These are phyloP conservation scores for Arachis hypogaea DNA, from an alignment of 306 rosid species.

Conservation along the genomic window DNA sequence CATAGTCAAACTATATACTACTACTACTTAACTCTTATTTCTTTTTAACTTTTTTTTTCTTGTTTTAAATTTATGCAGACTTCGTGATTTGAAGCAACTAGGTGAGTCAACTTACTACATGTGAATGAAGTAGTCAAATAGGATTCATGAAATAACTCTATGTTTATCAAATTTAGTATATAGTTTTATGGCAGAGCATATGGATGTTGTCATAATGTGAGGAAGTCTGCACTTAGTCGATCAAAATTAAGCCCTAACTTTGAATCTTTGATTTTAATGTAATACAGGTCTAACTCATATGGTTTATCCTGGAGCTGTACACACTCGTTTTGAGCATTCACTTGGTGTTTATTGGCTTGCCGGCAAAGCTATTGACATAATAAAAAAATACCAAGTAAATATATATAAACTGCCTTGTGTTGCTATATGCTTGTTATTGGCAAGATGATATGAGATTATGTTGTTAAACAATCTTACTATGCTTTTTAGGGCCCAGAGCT, in stretches of 20 bases:
- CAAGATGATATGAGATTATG: conserved; percentile 7
- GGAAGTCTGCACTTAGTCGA: not conserved
- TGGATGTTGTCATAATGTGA: not conserved
- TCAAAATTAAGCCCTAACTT: not conserved
- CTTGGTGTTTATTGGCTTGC: conserved; percentile 62
- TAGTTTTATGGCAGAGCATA: not conserved
- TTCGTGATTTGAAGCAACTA: conserved; percentile 58
- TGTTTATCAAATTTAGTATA: not conserved
- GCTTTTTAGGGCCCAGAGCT: conserved; percentile 53
- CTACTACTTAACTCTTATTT: not conserved
- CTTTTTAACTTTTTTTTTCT: not conserved
- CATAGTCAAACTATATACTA: conserved; percentile 7
- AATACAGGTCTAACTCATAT: conserved; percentile 49
- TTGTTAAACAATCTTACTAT: conserved; percentile 24
- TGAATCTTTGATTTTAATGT: conserved; percentile 3
- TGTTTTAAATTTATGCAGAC: conserved; percentile 42
- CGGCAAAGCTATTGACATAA: conserved; percentile 49
- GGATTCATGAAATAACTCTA: not conserved
- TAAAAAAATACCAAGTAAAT: conserved; percentile 50
- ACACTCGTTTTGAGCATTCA: conserved; percentile 63
- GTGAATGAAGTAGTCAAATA: not conserved
- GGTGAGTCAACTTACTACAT: conserved; percentile 42
- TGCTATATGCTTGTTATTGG: conserved; percentile 14
- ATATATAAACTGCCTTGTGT: not conserved
- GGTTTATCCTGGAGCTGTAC: conserved; percentile 66